Conservation (phyloP, 176 grass and related monocot genomes). For the Bothriochloa decipiens region DNA sequence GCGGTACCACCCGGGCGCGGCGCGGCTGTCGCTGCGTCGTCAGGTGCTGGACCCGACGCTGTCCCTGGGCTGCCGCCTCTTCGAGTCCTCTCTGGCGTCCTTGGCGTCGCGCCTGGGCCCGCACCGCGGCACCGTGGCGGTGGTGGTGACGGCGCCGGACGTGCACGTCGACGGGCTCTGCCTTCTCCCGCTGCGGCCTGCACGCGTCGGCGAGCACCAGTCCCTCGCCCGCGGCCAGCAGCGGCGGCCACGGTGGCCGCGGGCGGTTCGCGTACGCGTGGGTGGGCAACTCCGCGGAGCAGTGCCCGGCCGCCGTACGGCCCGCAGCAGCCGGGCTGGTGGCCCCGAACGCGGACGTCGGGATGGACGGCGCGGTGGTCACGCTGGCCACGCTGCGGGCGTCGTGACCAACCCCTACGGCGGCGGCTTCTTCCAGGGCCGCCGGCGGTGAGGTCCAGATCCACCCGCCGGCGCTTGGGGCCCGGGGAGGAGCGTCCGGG, state of each 20-base stretch:
- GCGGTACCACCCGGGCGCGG: conserved; percentile 56
- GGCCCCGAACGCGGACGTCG: conserved; percentile 68
- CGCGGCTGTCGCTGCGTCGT: conserved; percentile 54
- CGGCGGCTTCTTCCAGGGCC: conserved; percentile 68
- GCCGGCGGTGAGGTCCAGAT: too few species aligned
- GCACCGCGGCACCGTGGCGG: conserved; percentile 57
- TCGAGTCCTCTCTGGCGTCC: conserved; percentile 36
- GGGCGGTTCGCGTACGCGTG: conserved; percentile 61
- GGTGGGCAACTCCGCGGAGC: conserved; percentile 62
- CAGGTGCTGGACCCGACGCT: conserved; percentile 55
- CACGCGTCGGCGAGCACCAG: conserved; percentile 29
- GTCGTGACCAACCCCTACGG: conserved; percentile 70
- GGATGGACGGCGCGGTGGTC: conserved; percentile 72
- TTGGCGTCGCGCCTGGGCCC: conserved; percentile 56
- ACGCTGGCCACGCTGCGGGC: conserved; percentile 66
- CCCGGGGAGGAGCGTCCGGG: too few species aligned
- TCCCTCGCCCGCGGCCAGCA: too few species aligned
- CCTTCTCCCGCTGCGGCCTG: conserved; percentile 71
- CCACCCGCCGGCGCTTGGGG: too few species aligned
- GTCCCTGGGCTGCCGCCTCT: conserved; percentile 52
- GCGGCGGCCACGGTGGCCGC: conserved; percentile 3
- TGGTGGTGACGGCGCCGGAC: conserved; percentile 55
- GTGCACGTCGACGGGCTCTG: conserved; percentile 73
- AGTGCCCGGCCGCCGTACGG: conserved; percentile 79
- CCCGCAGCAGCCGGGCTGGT: conserved; percentile 63